Percentiles rank a stretch among this genome's conserved stretches.
These are phyloP conservation scores for Neonectria ditissima DNA, from an alignment of 2,329 filamentous ascomycete genomes.

Conservation along the genomic window DNA sequence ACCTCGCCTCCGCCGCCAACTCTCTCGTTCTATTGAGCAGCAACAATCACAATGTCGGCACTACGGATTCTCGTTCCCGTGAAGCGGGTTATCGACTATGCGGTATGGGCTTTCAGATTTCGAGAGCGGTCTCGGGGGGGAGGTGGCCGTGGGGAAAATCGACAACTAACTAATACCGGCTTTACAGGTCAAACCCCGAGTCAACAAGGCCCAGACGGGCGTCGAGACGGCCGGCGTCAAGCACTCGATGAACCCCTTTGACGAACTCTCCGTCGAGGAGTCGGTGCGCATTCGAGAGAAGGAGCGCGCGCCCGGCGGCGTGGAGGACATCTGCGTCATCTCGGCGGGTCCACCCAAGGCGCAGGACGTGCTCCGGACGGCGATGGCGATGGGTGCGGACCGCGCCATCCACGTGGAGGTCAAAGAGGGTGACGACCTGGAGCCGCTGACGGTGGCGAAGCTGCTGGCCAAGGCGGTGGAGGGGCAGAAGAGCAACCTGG, in stretches of 20 bases:
- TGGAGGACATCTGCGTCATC: conserved; percentile 92
- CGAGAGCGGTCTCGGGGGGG: conserved; percentile 1
- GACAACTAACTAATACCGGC: conserved; percentile 22
- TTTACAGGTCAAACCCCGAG: conserved; percentile 73
- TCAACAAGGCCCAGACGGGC: conserved; percentile 81
- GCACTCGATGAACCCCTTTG: conserved; percentile 99
- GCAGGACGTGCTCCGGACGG: conserved; percentile 89
- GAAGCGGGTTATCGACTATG: conserved; percentile 89
- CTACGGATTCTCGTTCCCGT: conserved; percentile 83
- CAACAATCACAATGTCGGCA: conserved; percentile 64
- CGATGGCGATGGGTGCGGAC: conserved; percentile 99
- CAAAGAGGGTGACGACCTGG: conserved; percentile 79
- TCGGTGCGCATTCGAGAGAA: conserved; percentile 94
- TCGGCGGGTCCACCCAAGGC: conserved; percentile 90
- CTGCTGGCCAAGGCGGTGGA: conserved; percentile 83
- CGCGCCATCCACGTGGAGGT: conserved; percentile 88
- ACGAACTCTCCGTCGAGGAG: conserved; percentile 98
- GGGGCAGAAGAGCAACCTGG: conserved; percentile 88
- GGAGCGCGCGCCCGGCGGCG: conserved; percentile 76
- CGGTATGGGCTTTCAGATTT: conserved; percentile 62
- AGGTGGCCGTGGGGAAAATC: conserved; percentile 3
- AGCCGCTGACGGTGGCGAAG: conserved; percentile 94
- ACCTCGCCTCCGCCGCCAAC: conserved; percentile 37
- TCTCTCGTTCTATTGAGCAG: conserved; percentile 40
- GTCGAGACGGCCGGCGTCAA: conserved; percentile 95